phyloP scores from a whole-genome alignment of 352 stramenopile species.

The Phytophthora multivora region DNA sequence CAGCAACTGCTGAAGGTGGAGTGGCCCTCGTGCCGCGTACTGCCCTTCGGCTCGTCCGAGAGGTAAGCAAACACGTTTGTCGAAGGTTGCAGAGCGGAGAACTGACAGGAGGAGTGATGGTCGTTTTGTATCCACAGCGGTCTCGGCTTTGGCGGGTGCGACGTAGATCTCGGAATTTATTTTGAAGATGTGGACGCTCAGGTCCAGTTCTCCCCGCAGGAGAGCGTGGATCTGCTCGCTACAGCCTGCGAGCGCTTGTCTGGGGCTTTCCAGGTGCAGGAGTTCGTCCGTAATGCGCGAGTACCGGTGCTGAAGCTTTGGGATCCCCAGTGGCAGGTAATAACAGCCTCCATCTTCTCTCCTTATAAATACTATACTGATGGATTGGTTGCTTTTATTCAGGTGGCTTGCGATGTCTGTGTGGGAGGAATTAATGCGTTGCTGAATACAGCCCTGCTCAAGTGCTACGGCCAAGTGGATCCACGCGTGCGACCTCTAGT shows the following conservation, averaged over 20 bases:
- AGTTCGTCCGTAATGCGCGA: slow-evolving; percentile 78
- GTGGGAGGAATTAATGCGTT: slow-evolving; percentile 72
- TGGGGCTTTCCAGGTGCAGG: slow-evolving; percentile 56
- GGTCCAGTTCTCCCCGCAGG: slow-evolving; percentile 56
- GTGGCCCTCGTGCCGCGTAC: slow-evolving; percentile 67
- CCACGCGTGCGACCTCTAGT: slow-evolving; percentile 90
- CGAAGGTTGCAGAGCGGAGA: background rate
- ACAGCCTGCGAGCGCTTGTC: slow-evolving; percentile 49
- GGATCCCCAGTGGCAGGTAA: slow-evolving; percentile 60
- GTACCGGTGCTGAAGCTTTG: slow-evolving; percentile 84
- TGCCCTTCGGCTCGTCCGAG: slow-evolving; percentile 81
- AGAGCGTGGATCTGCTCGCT: slow-evolving; percentile 64
- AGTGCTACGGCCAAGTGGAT: slow-evolving; percentile 72
- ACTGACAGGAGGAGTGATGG: slow-evolving; percentile 4
- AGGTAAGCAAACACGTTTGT: slow-evolving; percentile 39
- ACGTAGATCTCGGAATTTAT: slow-evolving; percentile 84
- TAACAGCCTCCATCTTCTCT: background rate
- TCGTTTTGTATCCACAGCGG: slow-evolving; percentile 42
- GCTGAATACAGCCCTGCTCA: slow-evolving; percentile 83
- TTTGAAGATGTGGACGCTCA: slow-evolving; percentile 75
- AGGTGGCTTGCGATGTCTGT: slow-evolving; percentile 77
- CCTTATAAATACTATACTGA: background rate
- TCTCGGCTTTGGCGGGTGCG: slow-evolving; percentile 76
- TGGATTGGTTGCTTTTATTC: background rate
- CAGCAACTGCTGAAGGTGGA: slow-evolving; percentile 52